These are phyloP conservation scores for Tolypocladium ovalisporum DNA, from an alignment of 2,329 filamentous ascomycete species.

Conservation along the genomic window DNA sequence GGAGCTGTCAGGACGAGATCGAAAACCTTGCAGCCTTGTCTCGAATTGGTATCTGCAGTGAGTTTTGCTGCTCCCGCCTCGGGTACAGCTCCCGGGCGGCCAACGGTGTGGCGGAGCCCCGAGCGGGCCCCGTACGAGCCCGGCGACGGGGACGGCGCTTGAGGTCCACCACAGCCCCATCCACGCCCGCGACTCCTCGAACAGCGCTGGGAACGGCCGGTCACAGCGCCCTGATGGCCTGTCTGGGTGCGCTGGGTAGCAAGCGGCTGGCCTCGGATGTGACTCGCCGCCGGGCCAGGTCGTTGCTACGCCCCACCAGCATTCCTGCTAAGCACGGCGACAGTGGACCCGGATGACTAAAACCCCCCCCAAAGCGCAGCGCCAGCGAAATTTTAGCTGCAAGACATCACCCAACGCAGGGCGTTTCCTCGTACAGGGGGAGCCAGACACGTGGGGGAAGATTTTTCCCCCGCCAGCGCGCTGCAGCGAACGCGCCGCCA, in stretches of 20 bases:
- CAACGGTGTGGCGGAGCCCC: neutral
- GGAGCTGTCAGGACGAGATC: neutral
- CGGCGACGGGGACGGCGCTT: neutral
- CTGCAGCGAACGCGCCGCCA: neutral
- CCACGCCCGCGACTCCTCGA: neutral
- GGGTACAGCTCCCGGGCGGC: neutral
- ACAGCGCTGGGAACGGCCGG: neutral
- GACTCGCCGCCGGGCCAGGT: neutral
- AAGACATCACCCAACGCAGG: neutral
- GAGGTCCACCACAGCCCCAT: neutral
- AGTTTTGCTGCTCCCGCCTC: neutral
- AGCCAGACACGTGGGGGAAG: neutral
- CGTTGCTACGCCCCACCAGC: neutral
- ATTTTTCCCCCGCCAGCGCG: neutral
- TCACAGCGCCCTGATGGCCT: neutral
- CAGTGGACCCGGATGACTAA: neutral
- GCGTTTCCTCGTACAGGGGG: neutral
- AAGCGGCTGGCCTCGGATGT: neutral
- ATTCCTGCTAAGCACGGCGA: neutral
- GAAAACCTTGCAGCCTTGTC: neutral
- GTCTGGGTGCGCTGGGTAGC: neutral
- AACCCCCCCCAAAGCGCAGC: neutral
- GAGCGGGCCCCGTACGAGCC: neutral
- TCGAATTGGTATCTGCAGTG: neutral
- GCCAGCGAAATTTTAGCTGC: neutral